Base-by-base conservation (phyloP, 495 filamentous ascomycete species). In the Penicillium samsonianum region DNA sequence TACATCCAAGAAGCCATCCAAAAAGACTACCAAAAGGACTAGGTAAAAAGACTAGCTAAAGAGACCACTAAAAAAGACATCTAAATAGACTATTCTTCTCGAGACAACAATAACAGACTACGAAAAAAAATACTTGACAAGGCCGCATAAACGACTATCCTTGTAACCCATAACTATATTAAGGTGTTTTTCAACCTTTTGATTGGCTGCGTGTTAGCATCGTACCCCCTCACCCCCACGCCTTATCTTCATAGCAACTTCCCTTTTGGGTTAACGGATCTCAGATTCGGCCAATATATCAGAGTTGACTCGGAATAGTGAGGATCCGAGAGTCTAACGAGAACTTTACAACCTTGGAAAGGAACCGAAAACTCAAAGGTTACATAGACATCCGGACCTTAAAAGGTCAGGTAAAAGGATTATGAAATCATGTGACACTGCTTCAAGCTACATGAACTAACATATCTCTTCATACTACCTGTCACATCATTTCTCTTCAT, bases 261-360 rank as follows among this genome's bases (percentile, higher is more conserved):
- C 44, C 44, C 23, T 11, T 26, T 46, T 8, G 6, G 23, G 44
- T 28, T 7, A 46, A 38, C 58, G 61, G 61, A 54, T 47, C 25
- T 50, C 50, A 55, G 17, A 19, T 33, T 33, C 30, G 30, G 30
- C 30, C 30, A 33, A 33, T 33, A 33, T 33, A 33, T n/a, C n/a
- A 26, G 8, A 37, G 0, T 17, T 38, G n/a, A 8, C 16, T 38
- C 35, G 35, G 35, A 38, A 3, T n/a, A 17, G 7, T n/a, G 7
- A 17, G 35, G 16, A 38, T 38, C 35, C 35, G 35, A 37, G 35
- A 37, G 35, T 35, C 12, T 26, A 40, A 22, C 22, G 25, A 45
- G 22, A 31, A 47, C 17, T 30, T 14, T n/a, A 43, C 14, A n/a
- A n/a, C n/a, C n/a, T n/a, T n/a, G n/a, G n/a, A 11, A 5, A 23